Percentiles rank a stretch among this genome's conserved stretches.
Evolutionary conservation across 192 early-diverging fungal species (phyloP).

Genomic region (Podila epicladia): DNA sequence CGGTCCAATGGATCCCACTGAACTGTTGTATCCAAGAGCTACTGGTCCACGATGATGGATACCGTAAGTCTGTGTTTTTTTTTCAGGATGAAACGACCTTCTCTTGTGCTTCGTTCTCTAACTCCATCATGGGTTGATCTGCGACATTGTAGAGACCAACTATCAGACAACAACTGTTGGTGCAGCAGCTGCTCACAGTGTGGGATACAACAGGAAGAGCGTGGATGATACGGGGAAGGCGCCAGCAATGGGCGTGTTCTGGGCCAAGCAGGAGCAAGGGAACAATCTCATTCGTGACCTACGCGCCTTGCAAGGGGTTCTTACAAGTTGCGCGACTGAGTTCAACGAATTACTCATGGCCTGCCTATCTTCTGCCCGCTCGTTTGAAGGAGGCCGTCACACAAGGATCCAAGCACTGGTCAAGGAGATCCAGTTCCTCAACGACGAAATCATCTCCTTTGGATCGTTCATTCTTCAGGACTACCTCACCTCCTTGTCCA

Average conservation of each 20-base stretch:
- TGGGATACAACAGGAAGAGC: conserved; percentile 23
- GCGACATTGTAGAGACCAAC: conserved; percentile 15
- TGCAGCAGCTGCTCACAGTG: conserved; percentile 35
- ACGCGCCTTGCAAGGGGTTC: conserved; percentile 22
- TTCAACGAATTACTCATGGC: neutral
- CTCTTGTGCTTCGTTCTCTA: neutral
- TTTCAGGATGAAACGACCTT: neutral
- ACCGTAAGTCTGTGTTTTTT: conserved; percentile 9
- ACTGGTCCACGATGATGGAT: conserved; percentile 34
- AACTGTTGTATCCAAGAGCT: conserved; percentile 47
- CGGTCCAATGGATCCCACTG: conserved; percentile 36
- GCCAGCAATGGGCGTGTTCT: conserved; percentile 21
- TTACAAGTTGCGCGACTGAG: conserved; percentile 12
- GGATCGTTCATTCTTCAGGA: conserved; percentile 14
- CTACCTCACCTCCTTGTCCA: conserved; percentile 19
- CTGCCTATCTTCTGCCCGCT: neutral
- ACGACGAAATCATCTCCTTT: conserved; percentile 25
- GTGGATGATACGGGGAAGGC: neutral
- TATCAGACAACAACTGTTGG: conserved; percentile 41
- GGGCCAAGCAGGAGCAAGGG: conserved; percentile 37
- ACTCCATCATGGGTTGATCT: neutral
- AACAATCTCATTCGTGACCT: conserved; percentile 28
- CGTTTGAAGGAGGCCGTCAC: conserved; percentile 1
- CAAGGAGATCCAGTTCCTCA: conserved; percentile 30
- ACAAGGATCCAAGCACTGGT: conserved; percentile 9